A percentile compares a stretch with the other conserved stretches of the same genome.
These are phyloP conservation scores for Penicillium sp. DNA, from an alignment of 2,329 filamentous ascomycete genomes.

Conservation along the genomic window DNA sequence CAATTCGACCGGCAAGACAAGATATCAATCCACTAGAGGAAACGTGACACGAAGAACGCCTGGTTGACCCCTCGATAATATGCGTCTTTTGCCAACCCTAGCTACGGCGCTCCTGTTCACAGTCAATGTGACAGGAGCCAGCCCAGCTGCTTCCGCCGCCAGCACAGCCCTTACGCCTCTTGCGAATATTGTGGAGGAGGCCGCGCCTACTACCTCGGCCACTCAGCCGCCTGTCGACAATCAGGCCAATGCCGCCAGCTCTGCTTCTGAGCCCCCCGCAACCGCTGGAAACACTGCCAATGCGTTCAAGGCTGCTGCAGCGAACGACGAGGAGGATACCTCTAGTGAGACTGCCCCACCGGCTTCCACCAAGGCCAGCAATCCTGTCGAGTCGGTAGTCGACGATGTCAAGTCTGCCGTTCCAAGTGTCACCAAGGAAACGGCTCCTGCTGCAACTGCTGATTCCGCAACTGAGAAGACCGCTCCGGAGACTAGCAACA, in stretches of 20 bases:
- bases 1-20: constrained; percentile 4
- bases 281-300: constrained; percentile 4
- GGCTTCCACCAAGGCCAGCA: constrained; percentile 2
- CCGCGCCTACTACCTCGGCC: not conserved
- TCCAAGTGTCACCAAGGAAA: not conserved
- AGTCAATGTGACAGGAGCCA: constrained; percentile 20
- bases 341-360: not conserved
- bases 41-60: not conserved
- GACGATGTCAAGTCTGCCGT: constrained; percentile 5
- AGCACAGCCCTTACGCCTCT: constrained; percentile 6
- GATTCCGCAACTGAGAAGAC: not conserved
- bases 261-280: not conserved
- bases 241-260: constrained; percentile 6
- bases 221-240: constrained; percentile 8
- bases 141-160: constrained; percentile 14
- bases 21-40: not conserved
- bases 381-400: constrained; percentile 5
- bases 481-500: constrained; percentile 2
- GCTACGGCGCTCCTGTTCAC: constrained; percentile 22
- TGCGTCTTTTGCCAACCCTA: constrained; percentile 26
- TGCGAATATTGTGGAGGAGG: not conserved
- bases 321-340: constrained; percentile 3
- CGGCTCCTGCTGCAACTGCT: constrained; percentile 1
- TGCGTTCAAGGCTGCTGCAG: constrained; percentile 6
- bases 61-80: constrained; percentile 8